Base-by-base conservation (phyloP, 2,329 filamentous ascomycete genomes). In the Rhexocercosporidium sp. region DNA sequence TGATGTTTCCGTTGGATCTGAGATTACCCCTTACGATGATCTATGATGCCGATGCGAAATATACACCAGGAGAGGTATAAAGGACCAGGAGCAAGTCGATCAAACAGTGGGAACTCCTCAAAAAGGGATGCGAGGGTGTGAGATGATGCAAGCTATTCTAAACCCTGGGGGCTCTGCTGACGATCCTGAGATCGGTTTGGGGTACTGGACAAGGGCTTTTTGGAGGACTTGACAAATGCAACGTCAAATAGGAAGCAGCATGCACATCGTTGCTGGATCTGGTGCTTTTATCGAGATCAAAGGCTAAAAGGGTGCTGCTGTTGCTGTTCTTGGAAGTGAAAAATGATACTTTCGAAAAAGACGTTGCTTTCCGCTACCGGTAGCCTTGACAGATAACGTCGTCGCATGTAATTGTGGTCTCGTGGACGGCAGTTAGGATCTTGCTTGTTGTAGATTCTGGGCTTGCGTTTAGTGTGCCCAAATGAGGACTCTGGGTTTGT, bases 1-100 rank as follows among this genome's bases (percentile, higher is more conserved):
- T 20, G 22, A 41, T 57, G 54, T 41, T 57, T 57, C 54, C 34
- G 54, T 39, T 57, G 54, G 54, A 57, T 57, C 31, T 53, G 54
- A 57, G 34, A 57, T 25, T 37, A 20, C 34, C 25, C n/a, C 12
- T 37, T 14, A 3, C 22, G 14, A 39, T 20, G 18, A 57, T 20
- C n/a, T 37, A 31, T 57, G 53, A 37, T 57, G 6, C 54, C 54
- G 54, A 57, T 57, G 54, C 20, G 20, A 39, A 57, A 18, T 57
- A 57, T 57, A 57, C 9, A 22, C 31, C 34, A 57, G 54, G 54
- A 9, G 34, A 16, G 54, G 31, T 39, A 57, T 57, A 57, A 57
- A n/a, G 54, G 31, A 37, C 11, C 31, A 18, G n/a, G n/a, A n/a
- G n/a, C n/a, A 25, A 41, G 54, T 16, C 54, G 54, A 57, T 57